phyloP scores from a whole-genome alignment of 331 rosid genomes.

The Quercus lobata region DNA sequence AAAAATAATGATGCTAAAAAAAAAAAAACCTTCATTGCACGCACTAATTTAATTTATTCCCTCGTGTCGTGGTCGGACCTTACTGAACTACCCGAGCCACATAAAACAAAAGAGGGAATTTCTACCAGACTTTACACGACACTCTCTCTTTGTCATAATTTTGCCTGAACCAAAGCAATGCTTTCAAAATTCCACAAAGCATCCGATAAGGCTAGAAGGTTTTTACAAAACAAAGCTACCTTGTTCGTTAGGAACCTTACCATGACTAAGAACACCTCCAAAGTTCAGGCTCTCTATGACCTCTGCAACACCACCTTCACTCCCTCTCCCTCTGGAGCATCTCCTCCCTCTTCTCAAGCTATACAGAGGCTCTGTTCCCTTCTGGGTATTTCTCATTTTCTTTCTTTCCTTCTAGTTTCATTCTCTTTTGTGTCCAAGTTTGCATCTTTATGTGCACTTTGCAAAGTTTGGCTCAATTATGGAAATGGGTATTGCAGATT shows the following conservation, averaged over 20 bases:
- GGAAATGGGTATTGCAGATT: slow-evolving; percentile 14
- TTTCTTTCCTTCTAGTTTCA: background rate
- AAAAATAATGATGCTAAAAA: too few relatives aligned
- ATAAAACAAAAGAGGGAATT: background rate
- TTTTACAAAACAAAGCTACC: slow-evolving; percentile 28
- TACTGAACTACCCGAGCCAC: too few relatives aligned
- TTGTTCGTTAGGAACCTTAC: slow-evolving; percentile 35
- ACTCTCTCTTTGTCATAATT: background rate
- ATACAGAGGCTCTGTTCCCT: slow-evolving; percentile 54
- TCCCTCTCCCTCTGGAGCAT: slow-evolving; percentile 30
- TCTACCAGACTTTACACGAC: background rate
- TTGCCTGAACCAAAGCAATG: slow-evolving; percentile 5
- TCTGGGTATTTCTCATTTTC: slow-evolving; percentile 47
- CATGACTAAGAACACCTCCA: slow-evolving; percentile 52
- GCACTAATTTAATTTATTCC: too few relatives aligned
- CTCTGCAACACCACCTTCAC: slow-evolving; percentile 59
- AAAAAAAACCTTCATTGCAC: too few relatives aligned
- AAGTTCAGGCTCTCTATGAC: slow-evolving; percentile 65
- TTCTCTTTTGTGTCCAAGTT: too few relatives aligned
- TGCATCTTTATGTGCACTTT: background rate
- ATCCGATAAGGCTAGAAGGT: slow-evolving; percentile 37
- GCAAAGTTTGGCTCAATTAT: slow-evolving; percentile 15
- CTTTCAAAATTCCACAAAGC: slow-evolving; percentile 34
- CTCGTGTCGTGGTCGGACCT: too few relatives aligned
- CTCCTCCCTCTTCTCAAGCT: slow-evolving; percentile 49